Conservation (phyloP, 345 rosid species). For the Eucalyptus erythrocorys region DNA sequence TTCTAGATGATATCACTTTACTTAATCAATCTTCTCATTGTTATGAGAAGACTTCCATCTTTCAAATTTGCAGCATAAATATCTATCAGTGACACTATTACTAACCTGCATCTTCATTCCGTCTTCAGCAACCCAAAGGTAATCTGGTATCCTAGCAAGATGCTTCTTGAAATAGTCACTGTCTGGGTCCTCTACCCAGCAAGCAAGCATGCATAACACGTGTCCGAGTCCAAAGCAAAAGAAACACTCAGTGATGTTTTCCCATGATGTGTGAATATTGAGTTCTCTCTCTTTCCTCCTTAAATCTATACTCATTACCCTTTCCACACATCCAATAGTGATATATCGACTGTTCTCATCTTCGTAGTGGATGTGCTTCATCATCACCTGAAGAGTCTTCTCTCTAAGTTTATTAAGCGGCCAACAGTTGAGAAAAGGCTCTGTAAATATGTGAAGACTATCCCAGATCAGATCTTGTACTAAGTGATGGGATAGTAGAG, state of each 20-base stretch:
- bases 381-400: constrained; percentile 11
- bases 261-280: not conserved
- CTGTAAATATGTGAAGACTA: constrained; percentile 5
- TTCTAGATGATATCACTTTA: not conserved
- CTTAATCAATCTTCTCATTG: not conserved
- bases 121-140: constrained; percentile 54
- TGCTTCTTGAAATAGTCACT: constrained; percentile 39
- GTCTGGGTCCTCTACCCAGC: constrained; percentile 56
- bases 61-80: not conserved
- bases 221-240: not conserved
- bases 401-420: constrained; percentile 19
- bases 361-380: constrained; percentile 23
- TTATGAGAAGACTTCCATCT: not conserved
- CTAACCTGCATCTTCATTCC: constrained; percentile 55
- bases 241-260: not conserved
- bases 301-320: not conserved
- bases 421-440: constrained; percentile 32
- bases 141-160: constrained; percentile 40
- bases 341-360: constrained; percentile 23
- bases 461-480: constrained; percentile 28
- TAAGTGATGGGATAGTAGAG: constrained; percentile 20
- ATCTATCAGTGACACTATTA: not conserved
- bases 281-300: not conserved
- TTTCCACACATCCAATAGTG: constrained; percentile 23
- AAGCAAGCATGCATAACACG: constrained; percentile 42